Percentiles rank a stretch among this genome's conserved stretches.
These are phyloP conservation scores for Boletus barrowsii DNA, from an alignment of 768 basidiomycete species.

Conservation along the genomic window DNA sequence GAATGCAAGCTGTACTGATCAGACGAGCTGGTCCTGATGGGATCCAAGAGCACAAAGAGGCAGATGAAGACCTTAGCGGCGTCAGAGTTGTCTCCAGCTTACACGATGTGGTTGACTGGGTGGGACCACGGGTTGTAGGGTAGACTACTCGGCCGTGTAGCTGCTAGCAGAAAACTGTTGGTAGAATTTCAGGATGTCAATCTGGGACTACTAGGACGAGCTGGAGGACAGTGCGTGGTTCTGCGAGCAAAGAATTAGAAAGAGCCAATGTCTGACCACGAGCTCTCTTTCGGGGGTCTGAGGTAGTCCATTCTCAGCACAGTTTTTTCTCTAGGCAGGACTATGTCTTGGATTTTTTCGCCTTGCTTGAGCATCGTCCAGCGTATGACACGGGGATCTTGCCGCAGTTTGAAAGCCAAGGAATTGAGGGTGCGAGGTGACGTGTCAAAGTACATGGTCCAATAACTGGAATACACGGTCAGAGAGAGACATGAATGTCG, in stretches of 20 bases:
- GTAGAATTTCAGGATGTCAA: too few species aligned
- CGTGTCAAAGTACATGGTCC: slow-evolving; percentile 89
- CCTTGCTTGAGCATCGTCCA: slow-evolving; percentile 81
- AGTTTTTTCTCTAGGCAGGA: slow-evolving; percentile 47
- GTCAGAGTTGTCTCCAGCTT: slow-evolving; percentile 40
- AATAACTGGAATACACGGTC: slow-evolving; percentile 55
- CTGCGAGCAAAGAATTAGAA: slow-evolving; percentile 4
- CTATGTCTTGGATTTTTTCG: slow-evolving; percentile 67
- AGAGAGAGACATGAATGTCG: neutral
- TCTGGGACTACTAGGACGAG: too few species aligned
- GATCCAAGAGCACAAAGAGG: slow-evolving; percentile 43
- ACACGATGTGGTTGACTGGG: slow-evolving; percentile 36
- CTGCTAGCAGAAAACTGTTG: neutral
- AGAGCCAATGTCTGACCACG: slow-evolving; percentile 26
- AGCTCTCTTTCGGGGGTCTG: slow-evolving; percentile 18
- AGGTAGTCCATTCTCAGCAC: slow-evolving; percentile 30
- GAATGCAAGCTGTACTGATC: slow-evolving; percentile 57
- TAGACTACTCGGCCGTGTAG: neutral
- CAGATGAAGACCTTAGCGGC: slow-evolving; percentile 39
- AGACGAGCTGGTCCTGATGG: slow-evolving; percentile 49
- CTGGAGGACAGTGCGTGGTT: neutral
- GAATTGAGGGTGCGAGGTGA: slow-evolving; percentile 65
- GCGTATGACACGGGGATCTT: slow-evolving; percentile 79
- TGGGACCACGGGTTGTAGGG: slow-evolving; percentile 19
- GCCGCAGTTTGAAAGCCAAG: slow-evolving; percentile 65